phyloP scores from a whole-genome alignment of 75 land plant genomes.

The Ceratopteris richardii region DNA sequence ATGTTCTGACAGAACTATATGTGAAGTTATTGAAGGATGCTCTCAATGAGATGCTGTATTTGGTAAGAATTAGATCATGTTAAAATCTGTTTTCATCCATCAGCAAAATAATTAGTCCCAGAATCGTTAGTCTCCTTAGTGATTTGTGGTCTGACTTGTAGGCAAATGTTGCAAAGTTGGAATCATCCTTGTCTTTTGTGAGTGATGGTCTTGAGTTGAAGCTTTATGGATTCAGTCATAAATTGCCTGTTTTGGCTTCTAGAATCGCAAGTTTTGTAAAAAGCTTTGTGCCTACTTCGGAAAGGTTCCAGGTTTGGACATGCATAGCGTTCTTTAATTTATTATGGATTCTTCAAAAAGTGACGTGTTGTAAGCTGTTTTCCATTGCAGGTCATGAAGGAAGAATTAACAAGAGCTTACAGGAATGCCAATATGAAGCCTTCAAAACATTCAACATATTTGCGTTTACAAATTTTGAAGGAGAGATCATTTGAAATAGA shows the following conservation, averaged over 20 bases:
- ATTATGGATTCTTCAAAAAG: not conserved
- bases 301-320: conserved; percentile 91
- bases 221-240: conserved; percentile 86
- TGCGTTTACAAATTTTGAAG: conserved; percentile 70
- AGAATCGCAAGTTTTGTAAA: conserved; percentile 40
- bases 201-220: conserved; percentile 78
- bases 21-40: conserved; percentile 78
- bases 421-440: conserved; percentile 87
- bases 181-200: conserved; percentile 44
- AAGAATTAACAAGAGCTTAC: conserved; percentile 64
- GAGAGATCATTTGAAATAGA: conserved; percentile 73
- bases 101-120: no score
- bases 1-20: conserved; percentile 69
- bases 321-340: no score
- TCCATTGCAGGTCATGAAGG: conserved; percentile 71
- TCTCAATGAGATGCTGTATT: conserved; percentile 82
- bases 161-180: conserved; percentile 88
- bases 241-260: conserved; percentile 50
- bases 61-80: conserved; percentile 40
- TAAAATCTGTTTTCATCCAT: not conserved
- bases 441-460: conserved; percentile 68
- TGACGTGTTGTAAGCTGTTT: not conserved
- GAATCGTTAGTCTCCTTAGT: no score
- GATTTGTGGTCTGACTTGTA: conserved; percentile 14
- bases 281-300: conserved; percentile 44